Evolutionary conservation across 1,139 yeast genomes (phyloP), one percentile per base, ranked within the genome.

Genomic region (Debaryomyces sp.): DNA sequence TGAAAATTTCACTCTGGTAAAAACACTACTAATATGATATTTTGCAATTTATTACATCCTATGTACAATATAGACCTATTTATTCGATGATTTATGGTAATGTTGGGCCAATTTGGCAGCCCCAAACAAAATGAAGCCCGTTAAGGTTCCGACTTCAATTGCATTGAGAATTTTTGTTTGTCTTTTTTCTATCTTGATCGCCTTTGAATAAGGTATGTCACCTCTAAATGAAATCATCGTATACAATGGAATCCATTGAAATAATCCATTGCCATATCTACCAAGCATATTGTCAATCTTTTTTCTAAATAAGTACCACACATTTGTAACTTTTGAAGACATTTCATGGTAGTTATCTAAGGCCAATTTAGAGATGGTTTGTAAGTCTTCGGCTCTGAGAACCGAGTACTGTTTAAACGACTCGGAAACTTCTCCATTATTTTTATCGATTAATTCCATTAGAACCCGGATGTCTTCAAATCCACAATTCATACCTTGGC

Each of bases 401-500:
- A 54, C 61, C 0, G 90, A 76, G 65, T 89, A 92, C 43, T 67
- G 64, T 23, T 67, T 68, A 57, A 91, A 86, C 0, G 94, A 86
- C 1, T 58, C 56, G 2, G 61, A 60, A 27, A 85, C 70, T 46
- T 79, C 69, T n/a, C 65, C 68, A 2, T 72, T 59, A 43, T 68
- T 53, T 22, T 70, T 63, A 10, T 82, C 84, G 41, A 89, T 62
- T 13, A 83, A 64, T 37, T 78, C 76, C 72, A 87, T 71, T 48
- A 92, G 70, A 1, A 85, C 81, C 45, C 85, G 75, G 10, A 91
- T 91, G 59, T 92, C 97, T 66, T 92, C 97, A 62, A 92, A 87
- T 1, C 98, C 98, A 62, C 97, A 89, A 64, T 92, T 92, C 95
- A 92, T 87, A 3, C 98, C 98, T 65, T 92, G 98, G 6, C 97